A percentile compares a stretch with the other conserved stretches of the same genome.
phyloP scores from a whole-genome alignment of 768 basidiomycete genomes.

The Lactifluus piperatus region DNA sequence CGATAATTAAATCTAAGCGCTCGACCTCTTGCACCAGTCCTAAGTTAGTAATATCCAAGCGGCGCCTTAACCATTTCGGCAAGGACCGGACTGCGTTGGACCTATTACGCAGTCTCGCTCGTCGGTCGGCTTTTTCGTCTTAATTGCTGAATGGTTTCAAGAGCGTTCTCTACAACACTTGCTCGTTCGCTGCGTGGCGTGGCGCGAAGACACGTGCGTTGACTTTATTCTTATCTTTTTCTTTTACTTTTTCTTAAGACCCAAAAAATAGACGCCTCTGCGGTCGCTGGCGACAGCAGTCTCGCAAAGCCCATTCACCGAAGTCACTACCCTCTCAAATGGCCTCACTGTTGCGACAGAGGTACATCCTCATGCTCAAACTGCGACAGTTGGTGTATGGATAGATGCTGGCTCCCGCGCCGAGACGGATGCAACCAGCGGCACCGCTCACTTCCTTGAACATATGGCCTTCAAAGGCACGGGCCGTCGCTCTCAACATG shows the following conservation, averaged over 20 bases:
- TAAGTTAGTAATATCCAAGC: not conserved
- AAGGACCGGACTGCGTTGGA: not conserved
- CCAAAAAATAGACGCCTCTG: conserved; percentile 38
- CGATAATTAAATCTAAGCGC: not conserved
- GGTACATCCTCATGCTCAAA: conserved; percentile 81
- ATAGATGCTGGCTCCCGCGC: conserved; percentile 97
- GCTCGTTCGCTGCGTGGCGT: conserved; percentile 14
- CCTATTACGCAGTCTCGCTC: conserved; percentile 18
- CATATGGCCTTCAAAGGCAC: conserved; percentile 99
- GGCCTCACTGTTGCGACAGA: conserved; percentile 95
- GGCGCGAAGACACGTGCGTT: conserved; percentile 10
- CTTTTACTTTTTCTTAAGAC: conserved; percentile 10
- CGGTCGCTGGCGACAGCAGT: conserved; percentile 71
- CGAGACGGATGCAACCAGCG: conserved; percentile 90
- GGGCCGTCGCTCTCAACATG: conserved; percentile 74
- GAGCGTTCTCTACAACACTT: conserved; percentile 15
- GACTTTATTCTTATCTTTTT: not conserved
- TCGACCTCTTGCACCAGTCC: too few relatives aligned
- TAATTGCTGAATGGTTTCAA: conserved; percentile 35
- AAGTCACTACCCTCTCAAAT: conserved; percentile 88
- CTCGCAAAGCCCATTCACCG: conserved; percentile 64
- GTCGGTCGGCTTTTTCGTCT: conserved; percentile 26
- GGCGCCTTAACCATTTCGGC: conserved; percentile 1
- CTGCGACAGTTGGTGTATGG: conserved; percentile 98
- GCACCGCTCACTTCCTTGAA: conserved; percentile 97